Percentiles rank a stretch among this genome's conserved stretches.
These are phyloP conservation scores for Sungouiella blattae DNA, from an alignment of 805 yeast genomes.

Conservation along the genomic window DNA sequence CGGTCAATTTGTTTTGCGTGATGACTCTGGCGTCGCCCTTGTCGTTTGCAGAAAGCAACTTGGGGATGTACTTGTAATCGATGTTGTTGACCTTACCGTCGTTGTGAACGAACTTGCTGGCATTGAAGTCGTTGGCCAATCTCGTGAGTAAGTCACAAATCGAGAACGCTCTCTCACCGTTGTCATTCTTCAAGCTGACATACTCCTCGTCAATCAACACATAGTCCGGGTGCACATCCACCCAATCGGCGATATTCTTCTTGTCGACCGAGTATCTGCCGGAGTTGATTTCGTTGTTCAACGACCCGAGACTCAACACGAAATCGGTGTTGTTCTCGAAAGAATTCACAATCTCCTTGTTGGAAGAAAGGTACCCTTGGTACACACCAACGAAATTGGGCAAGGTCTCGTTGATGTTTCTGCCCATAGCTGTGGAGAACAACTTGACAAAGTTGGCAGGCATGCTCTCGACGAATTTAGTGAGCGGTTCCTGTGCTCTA, in stretches of 20 bases:
- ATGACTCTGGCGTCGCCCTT: slow-evolving; percentile 9
- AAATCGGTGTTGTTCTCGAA: slow-evolving; percentile 56
- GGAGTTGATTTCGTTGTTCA: slow-evolving; percentile 33
- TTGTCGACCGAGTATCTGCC: slow-evolving; percentile 22
- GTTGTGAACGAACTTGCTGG: slow-evolving; percentile 6
- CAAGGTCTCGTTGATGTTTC: slow-evolving; percentile 71
- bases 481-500: slow-evolving; percentile 42
- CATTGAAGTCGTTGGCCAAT: slow-evolving; percentile 22
- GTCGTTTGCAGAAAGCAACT: slow-evolving; percentile 6
- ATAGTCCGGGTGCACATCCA: slow-evolving; percentile 42
- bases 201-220: slow-evolving; percentile 32
- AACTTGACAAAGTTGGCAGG: slow-evolving; percentile 38
- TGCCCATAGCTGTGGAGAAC: slow-evolving; percentile 63
- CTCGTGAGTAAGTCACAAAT: slow-evolving; percentile 31
- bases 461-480: slow-evolving; percentile 44
- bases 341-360: slow-evolving; percentile 14
- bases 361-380: slow-evolving; percentile 53
- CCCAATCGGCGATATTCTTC: slow-evolving; percentile 21
- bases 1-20: slow-evolving; percentile 33
- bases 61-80: slow-evolving; percentile 12
- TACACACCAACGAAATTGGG: slow-evolving; percentile 68
- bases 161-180: slow-evolving; percentile 25
- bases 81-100: slow-evolving; percentile 15
- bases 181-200: slow-evolving; percentile 17
- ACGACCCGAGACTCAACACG: slow-evolving; percentile 66